Base-by-base conservation (phyloP, 192 early-diverging fungal genomes). In the Coemansia asiatica region DNA sequence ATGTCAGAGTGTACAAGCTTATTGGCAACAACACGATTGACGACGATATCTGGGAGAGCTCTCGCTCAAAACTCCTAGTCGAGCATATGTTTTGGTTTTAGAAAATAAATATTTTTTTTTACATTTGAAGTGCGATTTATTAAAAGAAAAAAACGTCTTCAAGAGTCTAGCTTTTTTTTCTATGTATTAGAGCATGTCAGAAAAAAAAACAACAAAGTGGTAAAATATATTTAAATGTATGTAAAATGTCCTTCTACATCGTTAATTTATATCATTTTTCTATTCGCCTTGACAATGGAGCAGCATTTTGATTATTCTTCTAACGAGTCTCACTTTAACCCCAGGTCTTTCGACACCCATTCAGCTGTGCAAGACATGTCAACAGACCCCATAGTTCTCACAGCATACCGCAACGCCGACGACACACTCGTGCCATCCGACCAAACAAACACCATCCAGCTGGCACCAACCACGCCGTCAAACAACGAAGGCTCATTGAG, bases 1-100 rank as follows among this genome's bases (percentile, higher is more conserved):
- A 91, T 29, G 95, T 97, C 0, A 79, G 81, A 19, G 88, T 94
- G 3, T 84, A 89, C 33, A 88, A 86, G 76, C 67, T 97, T 15
- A 76, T 95, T 21, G 68, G 82, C 0, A 76, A 87, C 26, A 68
- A 75, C 9, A 87, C 90, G 4, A 85, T 94, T 59, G 94, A 96
- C 33, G 76, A 75, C 46, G 66, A 53, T 38, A 81, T 81, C 29
- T 60, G 70, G 51, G 79, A 81, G 48, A 72, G 61, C 56, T 71
- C 78, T 0, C 40, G 56, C 25, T 68, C 79, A 0, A 81, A 81
- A 54, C 64, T 69, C 10, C 48, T 81, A 0, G 69, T 81, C 8
- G 79, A 81, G 60, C 77, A 80, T 12, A 71, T 74, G 71, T 68
- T 80, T 60, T 80, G 77, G 77, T 60, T 68, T 23, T 67, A 53